Base-by-base conservation (phyloP, 768 basidiomycete species). In the Amanita subjunquillea region DNA sequence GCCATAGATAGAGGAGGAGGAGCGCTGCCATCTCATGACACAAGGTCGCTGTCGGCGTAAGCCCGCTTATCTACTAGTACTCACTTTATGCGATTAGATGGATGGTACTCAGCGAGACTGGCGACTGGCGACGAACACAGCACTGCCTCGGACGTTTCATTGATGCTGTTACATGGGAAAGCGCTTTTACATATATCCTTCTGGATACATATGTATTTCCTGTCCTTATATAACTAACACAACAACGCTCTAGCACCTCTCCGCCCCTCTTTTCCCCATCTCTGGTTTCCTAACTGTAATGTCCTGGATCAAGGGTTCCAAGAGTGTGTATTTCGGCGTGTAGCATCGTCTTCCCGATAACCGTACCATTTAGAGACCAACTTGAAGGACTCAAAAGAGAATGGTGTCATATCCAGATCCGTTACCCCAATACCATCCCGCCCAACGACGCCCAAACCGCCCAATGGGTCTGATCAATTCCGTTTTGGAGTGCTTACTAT, bases 401-500 rank as follows among this genome's bases (percentile, higher is more conserved):
- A 80, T 68, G 83, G 83, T 6, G 71, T 79, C 59, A 69, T 79
- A 63, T 90, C 87, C 30, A 76, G 86, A 71, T 90, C 88, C 50
- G 80, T 79, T 48, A 91, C 88, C 25, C 88, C 88, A 50, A 80
- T 90, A 57, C 84, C 85, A 22, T 91, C 88, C 10, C 77, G 88
- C 23, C 84, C 88, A n/a, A 78, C 79, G 4, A 90, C 88, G 0
- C 88, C 89, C 20, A 85, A 78, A 62, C 73, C 80, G 3, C 70
- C 70, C 53, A 64, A 71, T 63, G 72, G 72, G 30, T 58, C 72
- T 49, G 80, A 82, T 59, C 80, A 85, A 65, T 86, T 88, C 59
- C 79, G 90, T 67, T 86, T 81, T 42, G 95, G 95, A 47, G 84
- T 94, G 78, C 83, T 98, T 60, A 94, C 91, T 57, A 93, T 99